These are phyloP conservation scores for Aspergillus quadrilineatus DNA, from an alignment of 2,329 filamentous ascomycete species.

Conservation along the genomic window DNA sequence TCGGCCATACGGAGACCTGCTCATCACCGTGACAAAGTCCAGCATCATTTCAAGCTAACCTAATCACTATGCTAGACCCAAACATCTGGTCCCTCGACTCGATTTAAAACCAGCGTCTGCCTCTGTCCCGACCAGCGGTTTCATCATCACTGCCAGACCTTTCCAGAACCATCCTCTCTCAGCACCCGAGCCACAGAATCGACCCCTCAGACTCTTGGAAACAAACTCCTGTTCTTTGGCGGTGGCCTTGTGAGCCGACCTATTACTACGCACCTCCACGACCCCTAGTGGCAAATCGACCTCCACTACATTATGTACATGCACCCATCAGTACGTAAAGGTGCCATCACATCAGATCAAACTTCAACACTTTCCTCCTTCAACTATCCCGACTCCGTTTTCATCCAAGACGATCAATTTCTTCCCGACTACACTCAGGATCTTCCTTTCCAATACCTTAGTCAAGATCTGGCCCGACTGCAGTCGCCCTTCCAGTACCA, in stretches of 20 bases:
- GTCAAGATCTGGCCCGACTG: conserved; percentile 27
- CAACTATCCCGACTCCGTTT: conserved; percentile 33
- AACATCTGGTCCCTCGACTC: background rate
- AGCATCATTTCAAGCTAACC: conserved; percentile 3
- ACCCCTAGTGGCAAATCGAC: conserved; percentile 24
- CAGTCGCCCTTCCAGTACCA: conserved; percentile 38
- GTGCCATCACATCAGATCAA: conserved; percentile 39
- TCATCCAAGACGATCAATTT: conserved; percentile 42
- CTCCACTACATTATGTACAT: conserved; percentile 39
- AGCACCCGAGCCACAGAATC: conserved; percentile 21
- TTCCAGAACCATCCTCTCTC: conserved; percentile 7
- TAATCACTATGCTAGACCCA: conserved; percentile 1
- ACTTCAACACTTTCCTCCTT: conserved; percentile 23
- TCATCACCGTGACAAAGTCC: conserved; percentile 2
- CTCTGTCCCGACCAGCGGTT: background rate
- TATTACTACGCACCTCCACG: conserved; percentile 20
- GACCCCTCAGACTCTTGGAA: conserved; percentile 19
- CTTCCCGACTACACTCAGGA: conserved; percentile 33
- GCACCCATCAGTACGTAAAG: conserved; percentile 42
- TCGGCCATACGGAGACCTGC: background rate
- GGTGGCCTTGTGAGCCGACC: conserved; percentile 24
- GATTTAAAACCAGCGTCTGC: conserved; percentile 1
- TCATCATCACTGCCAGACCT: background rate
- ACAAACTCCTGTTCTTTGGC: conserved; percentile 6
- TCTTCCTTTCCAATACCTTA: conserved; percentile 24